phyloP scores from a whole-genome alignment of 345 rosid genomes.

The Kandelia obovata region DNA sequence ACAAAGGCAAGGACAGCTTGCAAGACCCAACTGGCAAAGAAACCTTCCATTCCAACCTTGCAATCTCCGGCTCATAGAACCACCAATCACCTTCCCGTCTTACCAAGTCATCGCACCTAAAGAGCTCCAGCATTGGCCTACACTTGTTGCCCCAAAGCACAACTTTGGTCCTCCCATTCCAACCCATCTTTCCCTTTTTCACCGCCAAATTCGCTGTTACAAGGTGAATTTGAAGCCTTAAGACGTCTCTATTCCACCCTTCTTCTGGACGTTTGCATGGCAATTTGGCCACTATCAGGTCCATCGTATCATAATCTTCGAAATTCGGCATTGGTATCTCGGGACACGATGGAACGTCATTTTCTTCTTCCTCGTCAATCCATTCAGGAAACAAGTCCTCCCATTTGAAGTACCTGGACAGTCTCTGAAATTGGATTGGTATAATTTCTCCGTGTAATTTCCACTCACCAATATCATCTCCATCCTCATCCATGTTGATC shows the following conservation, averaged over 20 bases:
- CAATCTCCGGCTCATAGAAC: conserved; percentile 58
- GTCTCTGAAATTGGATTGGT: conserved; percentile 48
- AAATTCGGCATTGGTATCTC: conserved; percentile 86
- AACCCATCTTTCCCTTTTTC: conserved; percentile 52
- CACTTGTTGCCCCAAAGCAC: conserved; percentile 70
- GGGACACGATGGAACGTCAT: conserved; percentile 61
- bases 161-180: conserved; percentile 62
- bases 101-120: conserved; percentile 77
- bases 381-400: conserved; percentile 83
- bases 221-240: conserved; percentile 77
- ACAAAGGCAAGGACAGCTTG: conserved; percentile 70
- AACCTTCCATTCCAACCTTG: conserved; percentile 63
- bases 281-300: conserved; percentile 68
- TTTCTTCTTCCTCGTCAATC: conserved; percentile 95
- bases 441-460: conserved; percentile 44
- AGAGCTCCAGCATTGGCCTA: conserved; percentile 83
- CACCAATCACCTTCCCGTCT: conserved; percentile 78
- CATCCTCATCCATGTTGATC: conserved; percentile 69
- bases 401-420: conserved; percentile 64
- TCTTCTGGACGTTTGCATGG: conserved; percentile 75
- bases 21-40: conserved; percentile 83
- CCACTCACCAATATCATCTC: conserved; percentile 33
- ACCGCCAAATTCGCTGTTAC: conserved; percentile 60
- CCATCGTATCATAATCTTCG: conserved; percentile 38
- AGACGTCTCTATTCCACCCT: conserved; percentile 81